These are phyloP conservation scores for Holtermannia corniformis DNA, from an alignment of 768 basidiomycete genomes.

Conservation along the genomic window DNA sequence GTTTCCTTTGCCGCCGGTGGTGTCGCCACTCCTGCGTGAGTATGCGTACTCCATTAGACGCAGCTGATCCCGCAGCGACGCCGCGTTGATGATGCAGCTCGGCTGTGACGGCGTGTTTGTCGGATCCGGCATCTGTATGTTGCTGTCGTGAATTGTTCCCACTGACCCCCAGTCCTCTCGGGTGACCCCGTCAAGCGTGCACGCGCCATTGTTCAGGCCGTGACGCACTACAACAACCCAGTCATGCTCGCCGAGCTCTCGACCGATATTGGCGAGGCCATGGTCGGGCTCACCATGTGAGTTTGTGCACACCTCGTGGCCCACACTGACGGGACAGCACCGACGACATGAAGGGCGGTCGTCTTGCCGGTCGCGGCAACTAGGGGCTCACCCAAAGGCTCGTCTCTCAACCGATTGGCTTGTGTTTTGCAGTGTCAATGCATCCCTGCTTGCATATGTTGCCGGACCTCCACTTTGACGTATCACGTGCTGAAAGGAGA, in stretches of 20 bases:
- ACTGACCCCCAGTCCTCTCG: constrained; percentile 48
- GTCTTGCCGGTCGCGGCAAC: constrained; percentile 33
- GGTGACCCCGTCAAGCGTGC: constrained; percentile 90
- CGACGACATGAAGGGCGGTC: constrained; percentile 30
- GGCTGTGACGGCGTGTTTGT: constrained; percentile 98
- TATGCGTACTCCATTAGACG: constrained; percentile 35
- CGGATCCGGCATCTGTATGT: constrained; percentile 94
- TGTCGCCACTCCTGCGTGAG: constrained; percentile 67
- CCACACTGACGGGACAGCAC: constrained; percentile 44
- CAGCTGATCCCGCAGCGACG: constrained; percentile 63
- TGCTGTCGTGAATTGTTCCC: constrained; percentile 39
- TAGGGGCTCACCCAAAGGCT: no score
- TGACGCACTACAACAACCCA: constrained; percentile 93
- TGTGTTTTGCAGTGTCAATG: no score
- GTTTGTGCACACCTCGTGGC: constrained; percentile 3
- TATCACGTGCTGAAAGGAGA: no score
- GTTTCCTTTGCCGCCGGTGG: constrained; percentile 91
- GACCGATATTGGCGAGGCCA: constrained; percentile 70
- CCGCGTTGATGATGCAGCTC: constrained; percentile 97
- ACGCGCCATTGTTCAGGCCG: constrained; percentile 90
- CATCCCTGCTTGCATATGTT: no score
- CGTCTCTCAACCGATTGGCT: no score
- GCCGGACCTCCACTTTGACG: background rate
- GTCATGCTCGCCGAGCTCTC: constrained; percentile 77
- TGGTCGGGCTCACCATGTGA: constrained; percentile 63